Base-by-base conservation (phyloP, 2,329 filamentous ascomycete species). In the Cytospora piceicola region DNA sequence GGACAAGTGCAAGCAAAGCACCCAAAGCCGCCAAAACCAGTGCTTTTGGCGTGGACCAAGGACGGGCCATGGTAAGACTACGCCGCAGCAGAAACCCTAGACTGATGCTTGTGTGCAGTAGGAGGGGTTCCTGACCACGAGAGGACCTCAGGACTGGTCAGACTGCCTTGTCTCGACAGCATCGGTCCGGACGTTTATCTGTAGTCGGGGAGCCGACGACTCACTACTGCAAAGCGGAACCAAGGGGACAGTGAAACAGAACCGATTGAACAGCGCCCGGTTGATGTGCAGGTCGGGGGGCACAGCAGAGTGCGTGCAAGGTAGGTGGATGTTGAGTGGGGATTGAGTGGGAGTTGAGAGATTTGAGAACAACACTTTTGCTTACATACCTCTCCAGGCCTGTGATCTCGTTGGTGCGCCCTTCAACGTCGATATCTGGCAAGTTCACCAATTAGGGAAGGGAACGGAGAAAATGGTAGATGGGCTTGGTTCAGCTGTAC, bases 361-460 rank as follows among this genome's bases (percentile, higher is more conserved):
- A 30, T 17, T 30, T 32, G 27, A 63, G 34, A 63, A 51, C 27
- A 51, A 22, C 55, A 52, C 17, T 42, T 32, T 63, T 32, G 61
- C 53, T 63, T 63, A 57, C 61, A 63, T 63, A 63, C 61, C 61
- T 42, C 61, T 42, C 17, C 49, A 52, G 24, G 22, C 39, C 39
- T 53, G 55, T 53, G 29, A 42, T 24, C 61, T 57, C 39, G 60
- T 63, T 63, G 29, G 60, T 54, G 32, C 29, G 53, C 60, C 39
- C 57, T 17, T 29, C 8, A 56, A 57, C 53, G 53, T 63, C 53
- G 53, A 20, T 27, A 30, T 58, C 30, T 42, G 12, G 51, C 39
- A 22, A 39, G 57, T 30, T 17, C 53, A 57, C 53, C 61, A 56
- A 55, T 22, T n/a, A 15, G 54, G 54, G 39, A 8, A 27, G 36